A percentile compares a stretch with the other conserved stretches of the same genome.
These are phyloP conservation scores for Knoxdaviesia proteae DNA, from an alignment of 2,329 filamentous ascomycete species.

Conservation along the genomic window DNA sequence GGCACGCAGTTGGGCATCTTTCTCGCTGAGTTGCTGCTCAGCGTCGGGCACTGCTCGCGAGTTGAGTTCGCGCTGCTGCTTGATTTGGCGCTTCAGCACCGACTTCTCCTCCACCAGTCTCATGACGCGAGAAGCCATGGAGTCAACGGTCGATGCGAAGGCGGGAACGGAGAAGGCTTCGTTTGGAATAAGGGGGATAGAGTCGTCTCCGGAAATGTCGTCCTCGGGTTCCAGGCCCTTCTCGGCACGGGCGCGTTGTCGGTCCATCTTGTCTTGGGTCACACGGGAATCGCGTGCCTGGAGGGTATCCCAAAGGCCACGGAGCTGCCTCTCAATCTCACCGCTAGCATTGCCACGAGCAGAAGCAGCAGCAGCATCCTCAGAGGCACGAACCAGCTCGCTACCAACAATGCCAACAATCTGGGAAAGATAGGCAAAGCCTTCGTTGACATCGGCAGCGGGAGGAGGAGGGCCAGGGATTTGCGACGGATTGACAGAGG, in stretches of 20 bases:
- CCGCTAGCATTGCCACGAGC: conserved; percentile 19
- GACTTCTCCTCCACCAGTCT: conserved; percentile 70
- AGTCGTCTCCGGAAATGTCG: conserved; percentile 40
- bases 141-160: conserved; percentile 62
- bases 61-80: conserved; percentile 85
- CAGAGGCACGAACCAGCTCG: conserved; percentile 17
- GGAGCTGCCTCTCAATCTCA: conserved; percentile 34
- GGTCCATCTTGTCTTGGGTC: conserved; percentile 30
- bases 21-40: conserved; percentile 28
- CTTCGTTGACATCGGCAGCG: conserved; percentile 39
- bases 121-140: conserved; percentile 56
- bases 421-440: conserved; percentile 46
- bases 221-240: conserved; percentile 41
- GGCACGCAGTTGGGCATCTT: neutral
- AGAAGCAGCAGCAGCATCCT: conserved; percentile 12
- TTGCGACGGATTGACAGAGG: conserved; percentile 20
- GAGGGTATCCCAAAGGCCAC: conserved; percentile 36
- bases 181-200: conserved; percentile 13
- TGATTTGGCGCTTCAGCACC: conserved; percentile 77
- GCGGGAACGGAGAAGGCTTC: conserved; percentile 52
- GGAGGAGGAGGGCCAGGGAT: conserved; percentile 22
- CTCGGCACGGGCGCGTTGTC: conserved; percentile 28
- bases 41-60: conserved; percentile 50
- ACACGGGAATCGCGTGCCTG: conserved; percentile 28
- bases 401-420: conserved; percentile 29